Base-by-base conservation (phyloP, 805 yeast genomes). In the Kluyveromyces dobzhanskii region DNA sequence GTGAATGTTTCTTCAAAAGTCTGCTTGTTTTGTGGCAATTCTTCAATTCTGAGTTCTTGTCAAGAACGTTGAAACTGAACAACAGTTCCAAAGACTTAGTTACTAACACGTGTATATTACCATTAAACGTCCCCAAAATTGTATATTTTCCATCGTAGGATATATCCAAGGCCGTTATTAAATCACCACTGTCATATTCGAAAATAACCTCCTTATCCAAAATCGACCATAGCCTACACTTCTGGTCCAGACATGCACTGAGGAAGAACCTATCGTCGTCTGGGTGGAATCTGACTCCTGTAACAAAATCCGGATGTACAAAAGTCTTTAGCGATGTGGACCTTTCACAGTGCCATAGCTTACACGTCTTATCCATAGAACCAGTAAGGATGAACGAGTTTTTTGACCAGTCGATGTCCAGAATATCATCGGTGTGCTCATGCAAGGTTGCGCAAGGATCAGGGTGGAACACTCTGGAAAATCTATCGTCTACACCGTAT, bases 361-460 rank as follows among this genome's bases (percentile, higher is more conserved):
- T 74, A 2, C 78, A 94, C 0, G 94, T 80, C 45, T 75, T 72
- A 60, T 88, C 97, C 80, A 84, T 82, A 1, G 94, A 82, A 3
- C 92, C 79, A 0, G 92, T 70, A 1, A 86, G 56, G 23, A 90
- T 56, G 49, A 88, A 88, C 54, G 80, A 80, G 60, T 86, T 87
- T 49, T 80, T 80, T 37, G 94, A 81, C 97, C 97, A 88, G 50
- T 84, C 85, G 25, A 88, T 53, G 9, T 83, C 75, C n/a, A 85
- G 57, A 12, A 90, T 70, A 42, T 85, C 82, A 33, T 73, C 73
- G 1, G 72, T 59, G 58, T 90, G 97, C 13, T 84, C 92, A 30
- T 56, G 59, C 44, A 76, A 81, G 11, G 70, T 70, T 23, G 74
- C 67, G 12, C 69, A 55, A 0, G 97, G 95, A 9, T 54, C 56